Evolutionary conservation across 352 stramenopile genomes (phyloP), one percentile per base, ranked within the genome.

Genomic region (Globisporangium emineosum): DNA sequence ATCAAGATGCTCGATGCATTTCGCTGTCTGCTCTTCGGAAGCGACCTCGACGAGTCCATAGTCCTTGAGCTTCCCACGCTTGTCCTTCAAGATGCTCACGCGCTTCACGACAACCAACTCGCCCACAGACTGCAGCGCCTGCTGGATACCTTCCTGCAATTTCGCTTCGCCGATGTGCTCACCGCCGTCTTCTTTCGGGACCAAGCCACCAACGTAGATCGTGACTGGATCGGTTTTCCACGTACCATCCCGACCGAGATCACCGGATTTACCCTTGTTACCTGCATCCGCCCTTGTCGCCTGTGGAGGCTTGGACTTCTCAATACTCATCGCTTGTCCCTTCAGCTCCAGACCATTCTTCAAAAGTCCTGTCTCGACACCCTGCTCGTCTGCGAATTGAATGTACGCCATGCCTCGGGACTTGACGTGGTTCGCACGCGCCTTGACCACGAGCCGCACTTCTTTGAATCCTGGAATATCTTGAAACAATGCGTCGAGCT

Each of bases 381-480:
- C 81, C 8, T 53, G 40, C 8, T 83, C 79, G 45, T 88, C 69
- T 1, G 62, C 49, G 56, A 89, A 89, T 57, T 90, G 76, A 5
- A 90, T 78, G 58, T 92, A 92, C 33, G 83, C 83, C 78, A 92
- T 90, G 13, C 83, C 83, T 51, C 83, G 76, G 15, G 83, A 89
- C 64, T 89, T 89, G 10, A 80, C 61, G 27, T 81, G 79, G 45
- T 73, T 76, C 37, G 73, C 78, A 13, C 83, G 79, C 53, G 70
- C 72, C 54, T 92, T 92, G 15, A 84, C 77, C 2, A 92, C 76
- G 6, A 92, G 69, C 9, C 83, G 77, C 30, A 89, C 79, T 9
- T 89, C 78, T 32, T 78, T 77, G 25, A 92, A 66, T 0, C 65
- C 72, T 10, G 76, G 35, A 55, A 90, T 83, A 23, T 77, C 69